Percentiles rank a stretch among this genome's conserved stretches.
Conservation (phyloP, 1,139 yeast species). For the Suzukiozyma palmioleophila region DNA sequence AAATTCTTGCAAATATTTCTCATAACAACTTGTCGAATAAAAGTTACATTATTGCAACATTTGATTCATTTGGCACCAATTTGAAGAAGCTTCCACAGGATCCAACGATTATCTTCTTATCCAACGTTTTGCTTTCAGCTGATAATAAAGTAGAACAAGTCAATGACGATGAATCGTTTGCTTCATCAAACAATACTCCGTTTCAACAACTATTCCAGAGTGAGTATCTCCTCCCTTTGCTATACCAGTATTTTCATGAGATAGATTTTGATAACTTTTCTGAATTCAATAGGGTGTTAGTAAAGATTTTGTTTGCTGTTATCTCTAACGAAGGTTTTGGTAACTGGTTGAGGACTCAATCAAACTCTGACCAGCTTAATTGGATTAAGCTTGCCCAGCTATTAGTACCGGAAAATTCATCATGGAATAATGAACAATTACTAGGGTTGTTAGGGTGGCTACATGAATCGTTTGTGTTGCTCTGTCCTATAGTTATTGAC, state of each 20-base stretch:
- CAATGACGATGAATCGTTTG: slow-evolving; percentile 7
- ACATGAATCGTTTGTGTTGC: slow-evolving; percentile 31
- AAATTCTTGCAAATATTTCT: slow-evolving; percentile 20
- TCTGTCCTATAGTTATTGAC: slow-evolving; percentile 12
- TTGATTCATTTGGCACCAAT: not conserved
- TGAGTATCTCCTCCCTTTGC: slow-evolving; percentile 8
- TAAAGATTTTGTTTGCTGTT: slow-evolving; percentile 13
- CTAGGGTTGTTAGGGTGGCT: slow-evolving; percentile 55
- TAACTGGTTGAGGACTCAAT: slow-evolving; percentile 13
- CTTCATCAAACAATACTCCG: slow-evolving; percentile 5
- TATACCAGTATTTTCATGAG: slow-evolving; percentile 2
- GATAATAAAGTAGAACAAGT: slow-evolving; percentile 5
- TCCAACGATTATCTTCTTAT: slow-evolving; percentile 1
- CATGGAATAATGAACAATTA: slow-evolving; percentile 51
- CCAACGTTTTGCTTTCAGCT: not conserved
- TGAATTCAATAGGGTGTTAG: slow-evolving; percentile 5
- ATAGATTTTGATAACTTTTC: slow-evolving; percentile 2
- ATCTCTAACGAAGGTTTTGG: slow-evolving; percentile 22
- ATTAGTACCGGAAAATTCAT: slow-evolving; percentile 43
- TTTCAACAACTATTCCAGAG: slow-evolving; percentile 6
- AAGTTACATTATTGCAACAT: not conserved
- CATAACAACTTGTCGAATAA: slow-evolving; percentile 4
- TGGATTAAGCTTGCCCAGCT: slow-evolving; percentile 29
- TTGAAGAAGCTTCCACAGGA: not conserved
- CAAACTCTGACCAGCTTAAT: not conserved